Evolutionary conservation across 306 rosid genomes (phyloP).

Genomic region (Ceratonia siliqua): DNA sequence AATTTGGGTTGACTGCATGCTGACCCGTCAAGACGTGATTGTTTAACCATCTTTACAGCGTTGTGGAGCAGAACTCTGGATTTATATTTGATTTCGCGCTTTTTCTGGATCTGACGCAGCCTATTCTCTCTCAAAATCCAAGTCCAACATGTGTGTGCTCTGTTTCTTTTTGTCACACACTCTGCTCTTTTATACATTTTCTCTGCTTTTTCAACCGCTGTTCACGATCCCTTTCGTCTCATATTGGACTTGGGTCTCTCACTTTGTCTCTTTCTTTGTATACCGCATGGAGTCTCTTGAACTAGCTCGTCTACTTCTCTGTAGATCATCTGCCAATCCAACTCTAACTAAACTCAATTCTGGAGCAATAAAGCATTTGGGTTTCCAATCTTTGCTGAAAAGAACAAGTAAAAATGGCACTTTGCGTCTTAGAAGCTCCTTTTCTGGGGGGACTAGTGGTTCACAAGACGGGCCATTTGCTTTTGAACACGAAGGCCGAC

Average conservation of each 20-base stretch:
- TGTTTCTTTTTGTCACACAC: slow-evolving; percentile 17
- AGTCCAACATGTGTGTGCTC: neutral
- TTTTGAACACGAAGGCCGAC: slow-evolving; percentile 29
- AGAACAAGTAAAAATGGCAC: slow-evolving; percentile 23
- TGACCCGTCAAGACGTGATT: neutral
- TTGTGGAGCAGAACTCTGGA: neutral
- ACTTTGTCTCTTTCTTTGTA: neutral
- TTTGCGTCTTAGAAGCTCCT: slow-evolving; percentile 38
- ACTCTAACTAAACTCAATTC: slow-evolving; percentile 1
- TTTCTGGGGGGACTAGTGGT: slow-evolving; percentile 34
- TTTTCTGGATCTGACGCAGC: slow-evolving; percentile 44
- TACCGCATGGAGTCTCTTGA: slow-evolving; percentile 55
- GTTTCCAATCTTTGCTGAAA: slow-evolving; percentile 30
- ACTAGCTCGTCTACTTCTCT: slow-evolving; percentile 37
- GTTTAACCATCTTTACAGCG: accelerated
- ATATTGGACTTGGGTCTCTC: neutral
- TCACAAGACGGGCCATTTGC: slow-evolving; percentile 34
- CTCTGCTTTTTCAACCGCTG: slow-evolving; percentile 7
- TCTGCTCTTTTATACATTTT: neutral
- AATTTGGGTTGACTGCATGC: accelerated
- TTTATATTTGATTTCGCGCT: slow-evolving; percentile 28
- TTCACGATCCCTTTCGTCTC: slow-evolving; percentile 48
- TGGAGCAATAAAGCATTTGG: slow-evolving; percentile 19
- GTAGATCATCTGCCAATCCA: slow-evolving; percentile 18
- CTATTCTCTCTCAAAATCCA: slow-evolving; percentile 24